Percentiles rank a stretch among this genome's conserved stretches.
phyloP scores from a whole-genome alignment of 2,329 filamentous ascomycete species.

The Fusarium coicis region DNA sequence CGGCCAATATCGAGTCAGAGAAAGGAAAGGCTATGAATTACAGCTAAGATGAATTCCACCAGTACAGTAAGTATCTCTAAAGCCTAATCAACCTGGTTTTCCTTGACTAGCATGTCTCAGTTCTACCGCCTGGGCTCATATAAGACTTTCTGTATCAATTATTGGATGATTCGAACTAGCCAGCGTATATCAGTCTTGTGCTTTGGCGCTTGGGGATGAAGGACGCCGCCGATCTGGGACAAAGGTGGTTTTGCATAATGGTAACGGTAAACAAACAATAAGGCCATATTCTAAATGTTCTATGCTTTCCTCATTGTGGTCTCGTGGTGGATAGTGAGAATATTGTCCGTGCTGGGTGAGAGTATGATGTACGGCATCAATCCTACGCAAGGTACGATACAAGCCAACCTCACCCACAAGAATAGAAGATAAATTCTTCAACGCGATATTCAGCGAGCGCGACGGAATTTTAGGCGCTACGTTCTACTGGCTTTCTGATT shows the following conservation, averaged over 20 bases:
- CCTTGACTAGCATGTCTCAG: background rate
- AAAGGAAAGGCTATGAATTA: background rate
- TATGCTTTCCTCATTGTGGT: background rate
- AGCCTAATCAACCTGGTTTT: background rate
- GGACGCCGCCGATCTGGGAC: background rate
- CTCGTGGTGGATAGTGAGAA: background rate
- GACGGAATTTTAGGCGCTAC: background rate
- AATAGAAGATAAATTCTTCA: background rate
- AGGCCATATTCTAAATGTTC: background rate
- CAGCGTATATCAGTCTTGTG: background rate
- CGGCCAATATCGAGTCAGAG: background rate
- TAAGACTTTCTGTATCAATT: too few relatives aligned
- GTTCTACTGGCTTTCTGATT: background rate
- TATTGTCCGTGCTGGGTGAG: background rate
- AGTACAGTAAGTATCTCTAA: background rate
- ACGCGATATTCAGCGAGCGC: background rate
- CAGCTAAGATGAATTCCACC: background rate
- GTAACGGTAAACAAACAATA: background rate
- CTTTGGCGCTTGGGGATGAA: background rate
- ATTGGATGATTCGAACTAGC: background rate
- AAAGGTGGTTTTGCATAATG: background rate
- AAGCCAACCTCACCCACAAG: background rate
- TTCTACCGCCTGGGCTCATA: too few relatives aligned
- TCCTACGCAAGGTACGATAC: background rate
- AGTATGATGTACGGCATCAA: background rate